Conservation (phyloP, 2,329 filamentous ascomycete genomes). For the Allantophomopsis lycopodina region DNA sequence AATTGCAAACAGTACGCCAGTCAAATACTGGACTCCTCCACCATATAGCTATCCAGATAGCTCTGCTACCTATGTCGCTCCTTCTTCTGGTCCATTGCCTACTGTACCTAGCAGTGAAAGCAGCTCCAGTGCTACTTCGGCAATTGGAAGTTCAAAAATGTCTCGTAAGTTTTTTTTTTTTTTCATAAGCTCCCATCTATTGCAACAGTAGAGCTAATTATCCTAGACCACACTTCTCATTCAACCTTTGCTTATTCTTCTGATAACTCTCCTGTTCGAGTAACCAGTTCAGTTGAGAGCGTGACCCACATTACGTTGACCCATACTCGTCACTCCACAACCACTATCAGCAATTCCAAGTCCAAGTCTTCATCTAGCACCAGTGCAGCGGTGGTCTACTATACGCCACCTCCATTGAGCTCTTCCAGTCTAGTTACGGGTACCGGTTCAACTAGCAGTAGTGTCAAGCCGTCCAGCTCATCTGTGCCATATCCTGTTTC, state of each 20-base stretch:
- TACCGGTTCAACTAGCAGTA: background rate
- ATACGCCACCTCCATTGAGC: background rate
- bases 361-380: background rate
- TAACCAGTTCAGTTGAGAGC: background rate
- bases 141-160: background rate
- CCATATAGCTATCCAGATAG: constrained; percentile 10
- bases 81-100: constrained; percentile 10
- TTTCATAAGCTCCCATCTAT: background rate
- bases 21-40: constrained; percentile 11
- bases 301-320: background rate
- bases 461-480: background rate
- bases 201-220: background rate
- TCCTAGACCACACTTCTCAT: background rate
- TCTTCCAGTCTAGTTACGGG: background rate
- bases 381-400: background rate
- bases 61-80: constrained; percentile 4
- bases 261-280: background rate
- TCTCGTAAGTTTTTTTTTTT: background rate
- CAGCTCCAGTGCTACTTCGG: background rate
- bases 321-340: background rate
- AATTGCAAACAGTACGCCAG: constrained; percentile 7
- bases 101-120: constrained; percentile 5
- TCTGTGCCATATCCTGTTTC: background rate
- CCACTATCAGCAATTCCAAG: background rate
- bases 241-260: background rate